Conservation (phyloP, 495 filamentous ascomycete genomes). For the Penicillium diatomitis region DNA sequence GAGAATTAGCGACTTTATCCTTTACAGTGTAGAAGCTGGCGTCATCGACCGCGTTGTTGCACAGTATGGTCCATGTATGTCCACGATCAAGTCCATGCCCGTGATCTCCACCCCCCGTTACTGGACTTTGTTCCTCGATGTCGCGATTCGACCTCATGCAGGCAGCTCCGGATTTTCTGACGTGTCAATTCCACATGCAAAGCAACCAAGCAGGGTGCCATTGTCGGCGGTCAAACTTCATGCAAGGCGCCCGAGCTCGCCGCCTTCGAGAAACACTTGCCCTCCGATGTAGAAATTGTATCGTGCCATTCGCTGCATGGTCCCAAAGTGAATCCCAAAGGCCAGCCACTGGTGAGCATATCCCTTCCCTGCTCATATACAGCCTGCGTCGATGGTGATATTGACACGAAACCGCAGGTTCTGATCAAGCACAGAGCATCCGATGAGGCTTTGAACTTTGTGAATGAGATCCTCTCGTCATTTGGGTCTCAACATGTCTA, state of each 20-base stretch:
- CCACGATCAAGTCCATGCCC: slow-evolving; percentile 8
- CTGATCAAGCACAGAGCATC: slow-evolving; percentile 88
- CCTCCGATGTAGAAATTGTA: slow-evolving; percentile 81
- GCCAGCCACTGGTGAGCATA: slow-evolving; percentile 68
- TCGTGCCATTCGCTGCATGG: slow-evolving; percentile 97
- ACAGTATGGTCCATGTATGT: slow-evolving; percentile 84
- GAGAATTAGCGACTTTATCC: slow-evolving; percentile 88
- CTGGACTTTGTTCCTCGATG: neutral
- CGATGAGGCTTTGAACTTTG: slow-evolving; percentile 62
- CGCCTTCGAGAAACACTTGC: slow-evolving; percentile 85
- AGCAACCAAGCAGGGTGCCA: slow-evolving; percentile 90
- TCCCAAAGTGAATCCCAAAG: slow-evolving; percentile 75
- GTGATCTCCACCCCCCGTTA: neutral
- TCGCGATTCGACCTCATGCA: too few species aligned
- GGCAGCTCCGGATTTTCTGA: slow-evolving; percentile 16
- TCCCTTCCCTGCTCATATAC: neutral
- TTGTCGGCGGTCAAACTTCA: slow-evolving; percentile 95
- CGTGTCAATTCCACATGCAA: slow-evolving; percentile 9
- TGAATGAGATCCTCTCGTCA: slow-evolving; percentile 70
- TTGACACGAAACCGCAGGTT: slow-evolving; percentile 41
- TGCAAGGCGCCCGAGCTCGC: slow-evolving; percentile 96
- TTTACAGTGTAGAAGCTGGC: slow-evolving; percentile 95
- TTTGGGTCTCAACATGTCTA: slow-evolving; percentile 76
- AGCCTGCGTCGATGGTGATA: neutral
- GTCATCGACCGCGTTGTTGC: slow-evolving; percentile 77